These are phyloP conservation scores for Andrographis paniculata DNA, from an alignment of 305 asterid species.

Conservation along the genomic window DNA sequence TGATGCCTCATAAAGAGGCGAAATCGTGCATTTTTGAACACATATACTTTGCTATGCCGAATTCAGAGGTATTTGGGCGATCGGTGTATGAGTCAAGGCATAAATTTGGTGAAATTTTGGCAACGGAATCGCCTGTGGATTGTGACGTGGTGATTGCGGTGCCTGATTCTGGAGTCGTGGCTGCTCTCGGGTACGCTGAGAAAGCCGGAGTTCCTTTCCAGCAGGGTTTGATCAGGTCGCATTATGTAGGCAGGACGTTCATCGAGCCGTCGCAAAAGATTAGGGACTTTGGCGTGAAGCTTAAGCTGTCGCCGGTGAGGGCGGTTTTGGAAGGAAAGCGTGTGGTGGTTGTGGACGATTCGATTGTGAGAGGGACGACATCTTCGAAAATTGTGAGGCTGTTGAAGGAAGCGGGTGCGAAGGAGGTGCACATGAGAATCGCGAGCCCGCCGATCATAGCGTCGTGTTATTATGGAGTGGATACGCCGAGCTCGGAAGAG, in stretches of 20 bases:
- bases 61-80: constrained; percentile 43
- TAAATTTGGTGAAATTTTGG: constrained; percentile 43
- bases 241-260: constrained; percentile 84
- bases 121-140: constrained; percentile 47
- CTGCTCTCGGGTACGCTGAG: constrained; percentile 56
- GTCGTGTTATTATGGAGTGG: constrained; percentile 52
- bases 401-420: constrained; percentile 70
- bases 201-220: constrained; percentile 67
- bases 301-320: constrained; percentile 76
- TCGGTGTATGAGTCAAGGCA: constrained; percentile 48
- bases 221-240: constrained; percentile 82
- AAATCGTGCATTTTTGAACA: constrained; percentile 66
- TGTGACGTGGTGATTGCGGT: constrained; percentile 68
- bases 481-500: constrained; percentile 40
- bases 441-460: constrained; percentile 58
- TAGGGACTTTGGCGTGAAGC: constrained; percentile 86
- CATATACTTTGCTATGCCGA: constrained; percentile 51
- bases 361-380: constrained; percentile 89
- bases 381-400: constrained; percentile 77
- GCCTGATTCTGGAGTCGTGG: constrained; percentile 64
- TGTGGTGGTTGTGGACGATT: constrained; percentile 93
- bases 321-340: constrained; percentile 96
- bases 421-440: constrained; percentile 62
- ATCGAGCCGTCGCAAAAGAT: constrained; percentile 93
- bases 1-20: constrained; percentile 45